phyloP scores from a whole-genome alignment of 305 asterid species.

The Fraxinus platypoda region DNA sequence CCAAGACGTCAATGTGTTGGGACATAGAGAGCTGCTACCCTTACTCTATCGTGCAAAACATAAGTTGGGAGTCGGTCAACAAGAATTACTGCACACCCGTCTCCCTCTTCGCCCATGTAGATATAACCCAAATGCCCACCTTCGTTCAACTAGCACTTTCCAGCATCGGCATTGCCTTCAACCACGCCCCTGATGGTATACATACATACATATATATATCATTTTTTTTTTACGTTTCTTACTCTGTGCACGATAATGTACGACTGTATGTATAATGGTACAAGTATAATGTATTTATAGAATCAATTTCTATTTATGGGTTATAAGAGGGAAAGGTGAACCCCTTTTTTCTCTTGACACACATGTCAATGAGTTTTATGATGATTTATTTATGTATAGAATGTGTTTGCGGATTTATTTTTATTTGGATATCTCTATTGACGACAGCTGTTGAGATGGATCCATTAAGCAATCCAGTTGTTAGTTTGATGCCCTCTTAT shows the following conservation, averaged over 20 bases:
- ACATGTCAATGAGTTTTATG: background rate
- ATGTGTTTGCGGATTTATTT: background rate
- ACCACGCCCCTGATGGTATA: constrained; percentile 53
- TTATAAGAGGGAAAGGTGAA: no score
- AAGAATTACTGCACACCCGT: constrained; percentile 71
- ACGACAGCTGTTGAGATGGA: background rate
- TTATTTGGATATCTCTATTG: background rate
- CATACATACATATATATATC: background rate
- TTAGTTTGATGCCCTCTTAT: no score
- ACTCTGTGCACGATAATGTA: background rate
- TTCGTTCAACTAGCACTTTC: constrained; percentile 42
- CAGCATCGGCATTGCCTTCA: constrained; percentile 56
- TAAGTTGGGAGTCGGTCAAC: constrained; percentile 73
- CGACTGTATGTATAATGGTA: background rate
- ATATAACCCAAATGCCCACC: constrained; percentile 37
- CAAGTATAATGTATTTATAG: background rate
- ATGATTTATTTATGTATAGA: background rate
- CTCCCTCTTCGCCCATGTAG: constrained; percentile 53
- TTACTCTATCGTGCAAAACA: constrained; percentile 80
- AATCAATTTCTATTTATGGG: no score
- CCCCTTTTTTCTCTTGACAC: no score
- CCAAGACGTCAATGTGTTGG: constrained; percentile 95
- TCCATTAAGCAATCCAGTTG: background rate
- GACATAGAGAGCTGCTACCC: constrained; percentile 96
- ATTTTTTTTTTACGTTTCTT: background rate